Base-by-base conservation (phyloP, 2,329 filamentous ascomycete species). In the Venturia pyrina region DNA sequence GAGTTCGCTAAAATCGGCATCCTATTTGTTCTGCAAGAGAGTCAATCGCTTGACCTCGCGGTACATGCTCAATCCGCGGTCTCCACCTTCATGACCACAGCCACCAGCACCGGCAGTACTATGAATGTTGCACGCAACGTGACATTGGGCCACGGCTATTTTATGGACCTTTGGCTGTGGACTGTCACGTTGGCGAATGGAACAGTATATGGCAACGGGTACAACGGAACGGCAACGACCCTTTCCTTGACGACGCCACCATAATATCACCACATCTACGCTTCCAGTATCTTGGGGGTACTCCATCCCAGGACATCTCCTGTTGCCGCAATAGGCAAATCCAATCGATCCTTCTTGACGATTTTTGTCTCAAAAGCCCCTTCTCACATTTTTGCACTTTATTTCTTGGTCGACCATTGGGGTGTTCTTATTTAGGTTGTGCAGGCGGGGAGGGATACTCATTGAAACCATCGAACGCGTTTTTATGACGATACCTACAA, bases 1-100 rank as follows among this genome's bases (percentile, higher is more conserved):
- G 78, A 81, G 68, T 81, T 82, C 68, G 80, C 80, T 1, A 75
- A 79, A 28, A 69, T 78, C 19, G 76, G 76, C 17, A 76, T 82
- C 17, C 74, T 82, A 5, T 75, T 79, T 46, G 73, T 80, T 15
- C 71, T 82, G 17, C 78, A 81, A 68, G 73, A 76, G 37, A 75
- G 75, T 7, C 72, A 74, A 5, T 70, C 75, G 41, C 67, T 81
- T 1, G 71, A 77, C 59, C 70, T 69, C 3, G 79, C 79, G 0
- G 76, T 77, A 6, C 75, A 69, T 13, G 80, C 79, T 43, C 80
- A 82, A 66, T 74, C 76, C 53, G 73, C 73, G 7, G 70, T 82
- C 37, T 77, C 79, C 66, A 69, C 63, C 1, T 76, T 72, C 61
- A 72, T 77, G 65, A 64, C 66, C 6, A 67, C 61, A 17, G 73